Evolutionary conservation across 2,329 filamentous ascomycete genomes (phyloP).

Genomic region (Huntiella moniliformis): DNA sequence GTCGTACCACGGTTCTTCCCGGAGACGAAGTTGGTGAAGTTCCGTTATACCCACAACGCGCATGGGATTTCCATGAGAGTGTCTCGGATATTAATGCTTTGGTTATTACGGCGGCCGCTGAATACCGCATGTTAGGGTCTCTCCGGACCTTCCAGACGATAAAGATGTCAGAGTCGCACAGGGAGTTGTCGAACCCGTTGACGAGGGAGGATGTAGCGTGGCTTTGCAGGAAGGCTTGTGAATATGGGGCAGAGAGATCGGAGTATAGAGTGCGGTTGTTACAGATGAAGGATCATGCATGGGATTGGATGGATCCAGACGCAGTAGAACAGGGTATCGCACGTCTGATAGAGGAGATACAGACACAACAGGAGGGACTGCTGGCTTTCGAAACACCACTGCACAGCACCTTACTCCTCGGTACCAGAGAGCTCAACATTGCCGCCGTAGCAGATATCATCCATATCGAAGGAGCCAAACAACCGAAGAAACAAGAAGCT

Average conservation of each 20-base stretch:
- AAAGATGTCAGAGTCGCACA: background rate
- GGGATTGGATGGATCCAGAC: slow-evolving; percentile 15
- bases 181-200: background rate
- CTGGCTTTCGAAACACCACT: slow-evolving; percentile 4
- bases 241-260: slow-evolving; percentile 14
- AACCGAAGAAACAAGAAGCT: too few species aligned
- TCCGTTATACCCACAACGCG: slow-evolving; percentile 7
- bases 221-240: slow-evolving; percentile 16
- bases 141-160: slow-evolving; percentile 12
- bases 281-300: slow-evolving; percentile 16
- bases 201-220: slow-evolving; percentile 12
- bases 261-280: slow-evolving; percentile 15
- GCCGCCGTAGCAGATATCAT: too few species aligned
- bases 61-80: slow-evolving; percentile 13
- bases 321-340: slow-evolving; percentile 13
- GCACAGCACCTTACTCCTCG: background rate
- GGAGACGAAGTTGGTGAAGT: background rate
- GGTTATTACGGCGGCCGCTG: slow-evolving; percentile 15
- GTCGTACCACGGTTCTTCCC: background rate
- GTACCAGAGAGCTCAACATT: too few species aligned
- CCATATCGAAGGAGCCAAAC: too few species aligned
- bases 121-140: slow-evolving; percentile 13
- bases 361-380: background rate
- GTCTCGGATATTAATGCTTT: slow-evolving; percentile 18
- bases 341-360: slow-evolving; percentile 14